phyloP scores from a whole-genome alignment of 2,329 filamentous ascomycete genomes.

The Microcyclospora pomicola region DNA sequence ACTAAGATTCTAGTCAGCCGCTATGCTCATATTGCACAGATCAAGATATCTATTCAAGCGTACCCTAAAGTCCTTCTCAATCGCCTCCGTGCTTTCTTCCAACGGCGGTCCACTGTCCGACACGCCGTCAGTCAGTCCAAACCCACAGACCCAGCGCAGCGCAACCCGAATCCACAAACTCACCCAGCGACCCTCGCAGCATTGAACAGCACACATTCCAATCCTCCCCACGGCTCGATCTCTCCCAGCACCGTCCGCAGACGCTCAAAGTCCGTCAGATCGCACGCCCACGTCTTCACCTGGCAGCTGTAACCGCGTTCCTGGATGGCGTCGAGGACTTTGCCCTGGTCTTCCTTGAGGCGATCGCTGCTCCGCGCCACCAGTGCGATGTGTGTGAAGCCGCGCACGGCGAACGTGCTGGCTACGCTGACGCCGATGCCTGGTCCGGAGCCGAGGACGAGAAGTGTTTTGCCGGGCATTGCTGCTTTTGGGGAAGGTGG shows the following conservation, averaged over 20 bases:
- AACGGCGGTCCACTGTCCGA: constrained; percentile 22
- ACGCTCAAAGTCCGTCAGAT: constrained; percentile 29
- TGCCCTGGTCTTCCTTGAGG: constrained; percentile 22
- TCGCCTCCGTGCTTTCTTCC: constrained; percentile 29
- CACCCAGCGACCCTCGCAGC: constrained; percentile 34
- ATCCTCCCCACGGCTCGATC: constrained; percentile 28
- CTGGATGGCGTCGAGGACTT: constrained; percentile 19
- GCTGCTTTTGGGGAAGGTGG: constrained; percentile 12
- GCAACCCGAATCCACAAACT: no score
- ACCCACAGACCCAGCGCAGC: no score
- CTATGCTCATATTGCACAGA: not conserved
- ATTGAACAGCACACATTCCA: constrained; percentile 41
- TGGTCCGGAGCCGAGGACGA: constrained; percentile 34
- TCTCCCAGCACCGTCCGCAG: constrained; percentile 28
- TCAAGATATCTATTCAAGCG: not conserved
- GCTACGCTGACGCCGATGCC: constrained; percentile 35
- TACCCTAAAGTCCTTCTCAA: constrained; percentile 39
- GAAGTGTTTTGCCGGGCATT: constrained; percentile 19
- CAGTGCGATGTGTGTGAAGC: constrained; percentile 36
- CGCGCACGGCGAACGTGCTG: constrained; percentile 28
- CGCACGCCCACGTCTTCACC: constrained; percentile 33
- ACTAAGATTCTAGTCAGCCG: constrained; percentile 19
- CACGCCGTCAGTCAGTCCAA: no score
- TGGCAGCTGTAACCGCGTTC: constrained; percentile 20
- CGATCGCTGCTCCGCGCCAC: constrained; percentile 32